Evolutionary conservation across 345 rosid genomes (phyloP).

Genomic region (Erodium maritimum): DNA sequence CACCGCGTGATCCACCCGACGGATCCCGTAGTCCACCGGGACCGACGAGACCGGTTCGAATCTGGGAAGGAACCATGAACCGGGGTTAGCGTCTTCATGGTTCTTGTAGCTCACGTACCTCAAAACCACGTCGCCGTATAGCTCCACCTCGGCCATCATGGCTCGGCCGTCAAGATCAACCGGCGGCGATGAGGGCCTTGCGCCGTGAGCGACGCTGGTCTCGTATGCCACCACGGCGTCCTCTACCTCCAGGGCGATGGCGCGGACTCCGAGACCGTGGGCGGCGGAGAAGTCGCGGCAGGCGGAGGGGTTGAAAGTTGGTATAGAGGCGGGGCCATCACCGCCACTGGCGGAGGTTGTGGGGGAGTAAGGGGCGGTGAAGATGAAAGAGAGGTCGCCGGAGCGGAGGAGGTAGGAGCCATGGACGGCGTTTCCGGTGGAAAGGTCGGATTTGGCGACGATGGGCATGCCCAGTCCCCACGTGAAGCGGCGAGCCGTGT

Average conservation of each 20-base stretch:
- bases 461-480: slow-evolving; percentile 91
- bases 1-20: slow-evolving; percentile 75
- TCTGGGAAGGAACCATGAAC: slow-evolving; percentile 35
- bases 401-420: slow-evolving; percentile 81
- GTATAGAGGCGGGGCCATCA: slow-evolving; percentile 39
- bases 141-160: slow-evolving; percentile 54
- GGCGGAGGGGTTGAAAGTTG: slow-evolving; percentile 27
- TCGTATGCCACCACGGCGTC: too few species aligned
- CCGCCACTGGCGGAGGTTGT: slow-evolving; percentile 19
- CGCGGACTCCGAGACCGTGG: slow-evolving; percentile 62
- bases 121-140: slow-evolving; percentile 77
- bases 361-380: slow-evolving; percentile 84
- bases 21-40: slow-evolving; percentile 62
- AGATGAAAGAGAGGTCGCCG: slow-evolving; percentile 65
- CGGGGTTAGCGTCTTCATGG: slow-evolving; percentile 7
- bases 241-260: too few species aligned
- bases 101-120: slow-evolving; percentile 53
- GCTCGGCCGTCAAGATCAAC: slow-evolving; percentile 27
- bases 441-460: slow-evolving; percentile 77
- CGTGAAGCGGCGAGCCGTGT: slow-evolving; percentile 66
- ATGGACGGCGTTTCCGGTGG: slow-evolving; percentile 74
- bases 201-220: slow-evolving; percentile 54
- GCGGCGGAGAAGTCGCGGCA: slow-evolving; percentile 44
- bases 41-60: slow-evolving; percentile 47
- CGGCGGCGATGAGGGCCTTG: slow-evolving; percentile 42